These are phyloP conservation scores for Nemania sp. DNA, from an alignment of 2,329 filamentous ascomycete genomes.

Conservation along the genomic window DNA sequence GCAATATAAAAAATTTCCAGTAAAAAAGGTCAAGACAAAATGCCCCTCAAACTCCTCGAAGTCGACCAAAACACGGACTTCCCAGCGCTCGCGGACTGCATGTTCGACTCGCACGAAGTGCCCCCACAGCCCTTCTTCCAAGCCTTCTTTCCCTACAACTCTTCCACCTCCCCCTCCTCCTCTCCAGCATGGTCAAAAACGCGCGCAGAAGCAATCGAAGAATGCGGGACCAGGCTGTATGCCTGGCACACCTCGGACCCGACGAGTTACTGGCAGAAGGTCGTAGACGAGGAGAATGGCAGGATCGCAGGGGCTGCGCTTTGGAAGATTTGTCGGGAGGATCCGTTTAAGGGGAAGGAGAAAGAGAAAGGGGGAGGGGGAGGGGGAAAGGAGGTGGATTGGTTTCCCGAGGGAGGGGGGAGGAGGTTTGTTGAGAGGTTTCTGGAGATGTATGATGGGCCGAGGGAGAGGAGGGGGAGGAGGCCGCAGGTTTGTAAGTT, in stretches of 20 bases:
- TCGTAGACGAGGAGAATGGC: slow-evolving; percentile 16
- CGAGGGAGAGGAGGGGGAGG: slow-evolving; percentile 23
- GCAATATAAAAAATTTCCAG: no score
- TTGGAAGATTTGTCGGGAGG: slow-evolving; percentile 29
- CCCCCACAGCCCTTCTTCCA: slow-evolving; percentile 4
- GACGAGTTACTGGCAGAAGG: slow-evolving; percentile 22
- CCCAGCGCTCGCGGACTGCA: slow-evolving; percentile 1
- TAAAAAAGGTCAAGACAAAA: no score
- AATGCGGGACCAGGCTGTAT: slow-evolving; percentile 24
- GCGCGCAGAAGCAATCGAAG: slow-evolving; percentile 33
- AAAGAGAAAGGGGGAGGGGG: no score
- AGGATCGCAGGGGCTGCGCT: slow-evolving; percentile 16
- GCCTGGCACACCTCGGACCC: slow-evolving; percentile 18
- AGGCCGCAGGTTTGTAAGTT: slow-evolving; percentile 35
- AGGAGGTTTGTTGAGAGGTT: slow-evolving; percentile 30
- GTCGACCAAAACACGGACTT: slow-evolving; percentile 3
- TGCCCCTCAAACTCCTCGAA: slow-evolving; percentile 1
- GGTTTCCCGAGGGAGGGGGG: slow-evolving; percentile 40
- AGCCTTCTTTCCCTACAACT: slow-evolving; percentile 29
- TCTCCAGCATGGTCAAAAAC: no score
- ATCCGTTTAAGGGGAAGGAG: no score
- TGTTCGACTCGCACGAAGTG: slow-evolving; percentile 10
- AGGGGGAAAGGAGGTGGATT: no score
- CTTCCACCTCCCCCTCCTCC: slow-evolving; percentile 20
- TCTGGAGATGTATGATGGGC: slow-evolving; percentile 18